Base-by-base conservation (phyloP, 805 yeast species). In the Candida dendrica region DNA sequence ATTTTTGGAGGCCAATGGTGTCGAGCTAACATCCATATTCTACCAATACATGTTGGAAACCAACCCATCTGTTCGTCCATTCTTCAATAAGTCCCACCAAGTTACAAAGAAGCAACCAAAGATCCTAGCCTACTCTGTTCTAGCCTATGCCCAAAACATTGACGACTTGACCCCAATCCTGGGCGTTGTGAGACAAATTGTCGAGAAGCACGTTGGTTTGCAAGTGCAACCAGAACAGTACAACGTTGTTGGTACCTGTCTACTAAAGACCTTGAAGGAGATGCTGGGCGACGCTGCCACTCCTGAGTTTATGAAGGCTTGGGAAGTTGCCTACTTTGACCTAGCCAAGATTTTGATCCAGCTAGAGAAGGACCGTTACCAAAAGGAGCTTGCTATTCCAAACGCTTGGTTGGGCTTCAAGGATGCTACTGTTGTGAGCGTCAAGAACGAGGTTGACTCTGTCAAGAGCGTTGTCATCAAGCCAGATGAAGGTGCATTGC, bases 161-260 rank as follows among this genome's bases (percentile, higher is more conserved):
- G 80, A 81, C 46, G 74, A 79, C 44, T 58, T 82, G 41, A 63
- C 73, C 3, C 78, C 74, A 10, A 61, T 83, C 34, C 53, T 66
- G 11, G 73, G 63, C 2, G 74, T 76, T 45, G 85, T 83, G 9
- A 63, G 70, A 38, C 77, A 74, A 46, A 78, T 82, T 50, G 82
- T 74, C 36, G 70, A 68, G 48, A 83, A 81, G 58, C 90, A 83
- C 50, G 79, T 75, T 44, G 84, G 84, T 36, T 63, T 83, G 46
- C 76, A 76, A 52, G 71, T 82, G 35, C 56, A 62, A 46, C 75
- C 88, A 3, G 83, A 77, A 42, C 87, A 81, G 44, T 82, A 82
- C 51, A 76, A 79, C 18, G 67, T 77, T 48, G 88, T 82, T 27
- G 90, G 88, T 24, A 55, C 59, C 26, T 68, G 71, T 45, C 59